A percentile compares a stretch with the other conserved stretches of the same genome.
Evolutionary conservation across 257 asterid genomes (phyloP).

Genomic region (Nicotiana sylvestris): DNA sequence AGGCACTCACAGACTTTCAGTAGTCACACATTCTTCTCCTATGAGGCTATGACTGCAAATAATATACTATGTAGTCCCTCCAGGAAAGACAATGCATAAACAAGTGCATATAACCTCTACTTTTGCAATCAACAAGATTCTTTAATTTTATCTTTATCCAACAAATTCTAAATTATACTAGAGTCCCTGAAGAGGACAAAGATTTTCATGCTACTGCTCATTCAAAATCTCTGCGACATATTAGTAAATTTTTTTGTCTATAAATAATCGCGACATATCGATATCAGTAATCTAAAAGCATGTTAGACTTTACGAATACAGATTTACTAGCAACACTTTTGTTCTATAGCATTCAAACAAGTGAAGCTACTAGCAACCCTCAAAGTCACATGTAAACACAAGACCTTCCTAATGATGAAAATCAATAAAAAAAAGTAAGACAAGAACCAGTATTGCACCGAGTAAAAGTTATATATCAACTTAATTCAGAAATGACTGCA

Average conservation of each 20-base stretch:
- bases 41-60: background rate
- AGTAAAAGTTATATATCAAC: background rate
- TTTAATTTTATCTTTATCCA: background rate
- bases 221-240: background rate
- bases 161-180: background rate
- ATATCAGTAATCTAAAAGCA: background rate
- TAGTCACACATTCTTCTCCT: background rate
- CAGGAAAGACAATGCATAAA: background rate
- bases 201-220: background rate
- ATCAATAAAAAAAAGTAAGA: background rate
- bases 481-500: background rate
- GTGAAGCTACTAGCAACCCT: background rate
- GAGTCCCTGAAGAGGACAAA: background rate
- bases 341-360: background rate
- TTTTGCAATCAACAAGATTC: slow-evolving; percentile 3
- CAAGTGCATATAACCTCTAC: background rate
- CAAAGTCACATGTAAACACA: no score
- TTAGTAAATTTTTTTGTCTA: background rate
- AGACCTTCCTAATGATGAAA: background rate
- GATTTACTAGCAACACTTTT: background rate
- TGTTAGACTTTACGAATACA: background rate
- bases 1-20: background rate
- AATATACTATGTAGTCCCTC: background rate
- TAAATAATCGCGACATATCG: no score
- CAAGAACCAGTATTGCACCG: background rate